phyloP scores from a whole-genome alignment of 225 moss, liverwort and hornwort genomes.

The Polytrichum commune region DNA sequence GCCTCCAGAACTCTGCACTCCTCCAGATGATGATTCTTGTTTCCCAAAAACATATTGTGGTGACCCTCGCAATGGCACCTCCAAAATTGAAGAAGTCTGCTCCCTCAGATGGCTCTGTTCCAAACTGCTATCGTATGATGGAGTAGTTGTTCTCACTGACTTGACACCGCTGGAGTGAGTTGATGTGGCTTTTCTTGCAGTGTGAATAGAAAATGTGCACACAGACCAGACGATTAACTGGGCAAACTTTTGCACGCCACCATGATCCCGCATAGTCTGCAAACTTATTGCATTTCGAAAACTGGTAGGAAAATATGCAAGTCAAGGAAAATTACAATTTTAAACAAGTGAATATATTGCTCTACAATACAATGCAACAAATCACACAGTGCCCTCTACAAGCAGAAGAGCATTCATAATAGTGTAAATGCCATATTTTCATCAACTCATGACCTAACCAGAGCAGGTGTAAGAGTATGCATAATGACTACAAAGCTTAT shows the following conservation, averaged over 20 bases:
- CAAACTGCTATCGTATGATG: constrained; percentile 5
- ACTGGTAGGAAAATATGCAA: constrained; percentile 32
- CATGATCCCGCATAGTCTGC: constrained; percentile 59
- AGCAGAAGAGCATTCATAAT: too few relatives aligned
- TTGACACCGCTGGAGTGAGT: constrained; percentile 18
- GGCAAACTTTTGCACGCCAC: constrained; percentile 64
- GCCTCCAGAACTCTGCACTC: constrained; percentile 27
- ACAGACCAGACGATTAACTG: constrained; percentile 65
- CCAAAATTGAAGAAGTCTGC: constrained; percentile 16
- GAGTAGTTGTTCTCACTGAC: constrained; percentile 29
- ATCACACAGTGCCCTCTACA: too few relatives aligned
- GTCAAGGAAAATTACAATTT: constrained; percentile 33
- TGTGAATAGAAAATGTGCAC: constrained; percentile 40
- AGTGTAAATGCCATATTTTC: too few relatives aligned
- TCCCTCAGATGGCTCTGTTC: constrained; percentile 24
- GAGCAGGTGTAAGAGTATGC: too few relatives aligned
- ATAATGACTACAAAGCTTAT: too few relatives aligned
- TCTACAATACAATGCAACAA: too few relatives aligned
- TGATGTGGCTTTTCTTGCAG: constrained; percentile 20
- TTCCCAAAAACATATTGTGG: constrained; percentile 16
- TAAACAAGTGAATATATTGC: too few relatives aligned
- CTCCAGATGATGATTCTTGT: constrained; percentile 20
- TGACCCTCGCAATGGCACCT: constrained; percentile 18
- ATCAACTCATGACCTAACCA: too few relatives aligned
- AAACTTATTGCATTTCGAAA: constrained; percentile 62